Evolutionary conservation across 208 protist genomes (phyloP).

Genomic region (Leishmania tarentolae): DNA sequence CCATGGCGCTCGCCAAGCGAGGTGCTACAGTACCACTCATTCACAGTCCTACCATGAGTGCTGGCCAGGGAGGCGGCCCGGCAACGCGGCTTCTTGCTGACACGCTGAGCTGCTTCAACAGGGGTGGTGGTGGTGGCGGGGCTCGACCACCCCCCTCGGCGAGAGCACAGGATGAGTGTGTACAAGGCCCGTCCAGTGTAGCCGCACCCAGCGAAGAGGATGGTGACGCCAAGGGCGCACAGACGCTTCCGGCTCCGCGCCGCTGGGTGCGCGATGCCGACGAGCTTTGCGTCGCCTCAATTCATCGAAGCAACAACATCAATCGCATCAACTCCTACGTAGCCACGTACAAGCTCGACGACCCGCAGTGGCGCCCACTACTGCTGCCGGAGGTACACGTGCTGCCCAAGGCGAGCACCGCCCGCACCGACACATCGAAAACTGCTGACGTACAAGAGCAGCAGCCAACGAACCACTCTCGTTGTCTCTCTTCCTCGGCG

Average conservation of each 20-base stretch:
- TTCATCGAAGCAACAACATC: slow-evolving; percentile 78
- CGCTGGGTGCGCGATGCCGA: slow-evolving; percentile 87
- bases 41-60: slow-evolving; percentile 4
- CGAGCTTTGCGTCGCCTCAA: slow-evolving; percentile 78
- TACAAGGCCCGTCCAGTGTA: not conserved
- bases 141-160: not conserved
- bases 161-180: not conserved
- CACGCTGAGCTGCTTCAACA: slow-evolving; percentile 14
- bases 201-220: not conserved
- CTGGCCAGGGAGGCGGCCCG: not conserved
- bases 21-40: slow-evolving; percentile 59
- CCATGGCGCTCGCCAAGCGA: slow-evolving; percentile 71
- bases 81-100: slow-evolving; percentile 7
- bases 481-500: not conserved
- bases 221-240: not conserved
- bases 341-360: slow-evolving; percentile 88
- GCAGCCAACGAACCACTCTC: not conserved
- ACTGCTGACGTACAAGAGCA: not conserved
- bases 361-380: slow-evolving; percentile 84
- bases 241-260: slow-evolving; percentile 30
- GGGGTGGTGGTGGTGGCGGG: slow-evolving; percentile 3
- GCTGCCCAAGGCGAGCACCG: slow-evolving; percentile 16
- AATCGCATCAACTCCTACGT: slow-evolving; percentile 83
- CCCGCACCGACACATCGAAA: not conserved
- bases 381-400: slow-evolving; percentile 74